Percentiles rank a stretch among this genome's conserved stretches.
These are phyloP conservation scores for Sugiyamaella paludigena DNA, from an alignment of 1,139 yeast species.

Conservation along the genomic window DNA sequence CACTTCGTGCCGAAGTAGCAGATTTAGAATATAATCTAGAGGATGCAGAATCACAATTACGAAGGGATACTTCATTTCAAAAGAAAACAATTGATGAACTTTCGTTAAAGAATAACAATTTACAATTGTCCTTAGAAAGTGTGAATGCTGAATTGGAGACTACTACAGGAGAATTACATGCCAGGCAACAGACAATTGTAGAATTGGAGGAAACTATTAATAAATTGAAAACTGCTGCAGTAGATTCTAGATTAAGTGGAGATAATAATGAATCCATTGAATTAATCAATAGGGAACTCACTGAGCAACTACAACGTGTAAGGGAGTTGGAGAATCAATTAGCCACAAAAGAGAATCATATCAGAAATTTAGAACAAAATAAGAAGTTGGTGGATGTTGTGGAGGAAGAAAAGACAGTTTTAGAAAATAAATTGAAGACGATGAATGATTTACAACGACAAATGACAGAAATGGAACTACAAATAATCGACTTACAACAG, in stretches of 20 bases:
- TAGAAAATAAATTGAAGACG: slow-evolving; percentile 44
- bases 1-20: slow-evolving; percentile 15
- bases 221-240: slow-evolving; percentile 14
- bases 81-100: slow-evolving; percentile 19
- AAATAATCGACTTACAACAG: slow-evolving; percentile 48
- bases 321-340: slow-evolving; percentile 54
- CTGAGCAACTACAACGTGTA: slow-evolving; percentile 56
- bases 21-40: slow-evolving; percentile 20
- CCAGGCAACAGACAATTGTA: slow-evolving; percentile 38
- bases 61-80: slow-evolving; percentile 15
- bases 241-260: slow-evolving; percentile 14
- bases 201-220: slow-evolving; percentile 36
- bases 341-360: slow-evolving; percentile 48
- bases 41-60: slow-evolving; percentile 19
- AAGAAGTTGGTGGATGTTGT: slow-evolving; percentile 51
- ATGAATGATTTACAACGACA: slow-evolving; percentile 49
- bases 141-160: slow-evolving; percentile 22
- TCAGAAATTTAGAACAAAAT: slow-evolving; percentile 44
- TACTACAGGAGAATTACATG: slow-evolving; percentile 20
- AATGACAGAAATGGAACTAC: slow-evolving; percentile 52
- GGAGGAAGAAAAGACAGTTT: slow-evolving; percentile 48
- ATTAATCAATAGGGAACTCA: slow-evolving; percentile 48
- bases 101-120: slow-evolving; percentile 18
- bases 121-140: slow-evolving; percentile 18
- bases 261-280: slow-evolving; percentile 12